Percentiles rank a stretch among this genome's conserved stretches.
Evolutionary conservation across 1,284 basidiomycete species (phyloP).

Genomic region (Schizophyllum amplum): DNA sequence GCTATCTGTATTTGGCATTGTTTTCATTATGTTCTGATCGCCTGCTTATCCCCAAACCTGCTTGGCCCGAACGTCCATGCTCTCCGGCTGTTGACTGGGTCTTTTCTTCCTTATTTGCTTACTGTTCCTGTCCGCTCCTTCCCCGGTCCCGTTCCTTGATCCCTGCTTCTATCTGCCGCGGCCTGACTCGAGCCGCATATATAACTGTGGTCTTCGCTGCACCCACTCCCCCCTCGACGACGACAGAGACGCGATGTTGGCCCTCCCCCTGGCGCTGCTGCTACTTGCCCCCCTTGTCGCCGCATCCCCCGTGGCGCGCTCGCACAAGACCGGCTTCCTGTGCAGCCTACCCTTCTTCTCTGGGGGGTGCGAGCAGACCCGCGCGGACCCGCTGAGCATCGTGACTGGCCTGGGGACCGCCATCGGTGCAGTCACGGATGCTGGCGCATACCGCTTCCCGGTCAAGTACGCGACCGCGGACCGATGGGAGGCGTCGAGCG

Average conservation of each 20-base stretch:
- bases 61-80: neutral
- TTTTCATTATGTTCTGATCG: neutral
- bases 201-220: neutral
- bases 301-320: neutral
- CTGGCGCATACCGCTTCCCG: slow-evolving; percentile 32
- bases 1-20: neutral
- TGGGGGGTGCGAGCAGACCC: neutral
- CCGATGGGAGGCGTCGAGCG: slow-evolving; percentile 50
- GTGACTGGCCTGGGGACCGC: neutral
- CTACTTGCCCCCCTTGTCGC: neutral
- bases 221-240: neutral
- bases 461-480: slow-evolving; percentile 58
- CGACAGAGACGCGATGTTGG: too few relatives aligned
- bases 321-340: neutral
- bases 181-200: neutral
- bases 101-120: neutral
- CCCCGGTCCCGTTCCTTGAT: neutral
- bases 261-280: neutral
- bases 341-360: neutral
- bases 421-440: neutral
- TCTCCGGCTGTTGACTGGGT: neutral
- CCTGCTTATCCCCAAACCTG: too few relatives aligned
- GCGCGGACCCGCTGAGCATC: neutral
- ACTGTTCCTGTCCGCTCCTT: neutral
- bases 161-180: too few relatives aligned